These are phyloP conservation scores for Alternaria ventricosa DNA, from an alignment of 2,329 filamentous ascomycete species.

Conservation along the genomic window DNA sequence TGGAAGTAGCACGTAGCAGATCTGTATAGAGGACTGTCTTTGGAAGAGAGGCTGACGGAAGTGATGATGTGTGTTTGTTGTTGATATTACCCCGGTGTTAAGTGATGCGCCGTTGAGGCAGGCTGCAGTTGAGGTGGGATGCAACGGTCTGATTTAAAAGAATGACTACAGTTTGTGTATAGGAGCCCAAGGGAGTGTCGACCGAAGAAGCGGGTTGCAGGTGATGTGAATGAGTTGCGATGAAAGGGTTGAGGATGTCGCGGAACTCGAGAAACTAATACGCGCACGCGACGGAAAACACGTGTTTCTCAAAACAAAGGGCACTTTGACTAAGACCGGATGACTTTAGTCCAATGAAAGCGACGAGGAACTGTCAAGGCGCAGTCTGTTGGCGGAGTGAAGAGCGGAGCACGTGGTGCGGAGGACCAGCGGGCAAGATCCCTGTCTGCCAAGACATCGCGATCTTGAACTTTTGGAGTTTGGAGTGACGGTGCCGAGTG, in stretches of 20 bases:
- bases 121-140: background rate
- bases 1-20: background rate
- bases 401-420: conserved; percentile 19
- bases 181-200: background rate
- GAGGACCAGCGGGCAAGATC: conserved; percentile 14
- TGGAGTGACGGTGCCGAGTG: conserved; percentile 12
- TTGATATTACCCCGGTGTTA: background rate
- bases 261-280: background rate
- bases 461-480: conserved; percentile 37
- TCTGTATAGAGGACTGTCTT: background rate
- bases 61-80: background rate
- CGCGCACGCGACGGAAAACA: background rate
- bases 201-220: background rate
- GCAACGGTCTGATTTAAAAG: background rate
- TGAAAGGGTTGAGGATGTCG: background rate
- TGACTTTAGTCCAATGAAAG: background rate
- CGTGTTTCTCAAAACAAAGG: background rate
- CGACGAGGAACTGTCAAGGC: background rate
- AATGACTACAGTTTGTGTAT: background rate
- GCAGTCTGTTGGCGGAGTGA: background rate
- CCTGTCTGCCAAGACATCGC: conserved; percentile 38
- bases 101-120: background rate
- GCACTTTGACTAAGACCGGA: background rate
- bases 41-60: background rate
- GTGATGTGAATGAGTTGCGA: background rate